Percentiles rank a stretch among this genome's conserved stretches.
These are phyloP conservation scores for Fusarium lateritium DNA, from an alignment of 2,329 filamentous ascomycete species.

Conservation along the genomic window DNA sequence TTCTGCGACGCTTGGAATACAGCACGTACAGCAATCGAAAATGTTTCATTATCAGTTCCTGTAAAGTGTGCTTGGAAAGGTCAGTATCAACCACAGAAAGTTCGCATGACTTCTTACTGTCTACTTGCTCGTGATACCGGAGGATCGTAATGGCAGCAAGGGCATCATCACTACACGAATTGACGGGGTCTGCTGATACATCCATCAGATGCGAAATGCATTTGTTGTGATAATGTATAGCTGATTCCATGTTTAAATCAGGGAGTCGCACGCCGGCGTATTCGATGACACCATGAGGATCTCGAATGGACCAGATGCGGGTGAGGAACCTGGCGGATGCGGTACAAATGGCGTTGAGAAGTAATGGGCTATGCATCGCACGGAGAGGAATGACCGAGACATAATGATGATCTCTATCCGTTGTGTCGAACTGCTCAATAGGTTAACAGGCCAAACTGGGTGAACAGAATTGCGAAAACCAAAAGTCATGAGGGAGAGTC, in stretches of 20 bases:
- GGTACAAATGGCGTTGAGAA: constrained; percentile 34
- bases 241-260: constrained; percentile 21
- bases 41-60: constrained; percentile 28
- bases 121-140: constrained; percentile 35
- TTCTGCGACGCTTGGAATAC: constrained; percentile 30
- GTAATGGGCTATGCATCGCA: constrained; percentile 33
- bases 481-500: not conserved
- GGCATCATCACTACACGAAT: constrained; percentile 36
- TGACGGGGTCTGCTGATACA: constrained; percentile 22
- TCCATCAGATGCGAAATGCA: constrained; percentile 39
- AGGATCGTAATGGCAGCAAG: constrained; percentile 34
- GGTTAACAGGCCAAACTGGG: too few relatives aligned
- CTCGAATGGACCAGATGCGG: constrained; percentile 21
- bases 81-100: not conserved
- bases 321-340: constrained; percentile 30
- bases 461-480: too few relatives aligned
- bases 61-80: constrained; percentile 25
- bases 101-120: constrained; percentile 5
- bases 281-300: constrained; percentile 6
- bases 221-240: constrained; percentile 37
- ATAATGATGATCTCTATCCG: constrained; percentile 37
- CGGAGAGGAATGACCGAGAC: constrained; percentile 28
- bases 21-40: constrained; percentile 28
- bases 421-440: constrained; percentile 26
- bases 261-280: constrained; percentile 30